Evolutionary conservation across 768 basidiomycete species (phyloP).

Genomic region (Phlebiopsis gigantea): DNA sequence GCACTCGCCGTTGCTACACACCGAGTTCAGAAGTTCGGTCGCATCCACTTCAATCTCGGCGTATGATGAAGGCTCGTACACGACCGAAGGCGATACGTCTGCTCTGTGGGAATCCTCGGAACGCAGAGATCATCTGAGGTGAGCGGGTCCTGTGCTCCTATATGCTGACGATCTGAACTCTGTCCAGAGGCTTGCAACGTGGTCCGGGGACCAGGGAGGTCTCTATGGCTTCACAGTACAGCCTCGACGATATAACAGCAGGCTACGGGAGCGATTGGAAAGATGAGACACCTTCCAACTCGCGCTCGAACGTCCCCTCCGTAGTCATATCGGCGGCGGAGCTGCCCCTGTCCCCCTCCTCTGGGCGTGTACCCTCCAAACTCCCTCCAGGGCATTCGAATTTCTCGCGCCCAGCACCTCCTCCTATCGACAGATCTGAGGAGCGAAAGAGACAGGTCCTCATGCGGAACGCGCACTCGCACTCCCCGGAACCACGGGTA

Average conservation of each 20-base stretch:
- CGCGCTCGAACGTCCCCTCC: neutral
- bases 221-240: conserved; percentile 16
- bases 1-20: conserved; percentile 44
- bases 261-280: conserved; percentile 16
- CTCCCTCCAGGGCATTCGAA: conserved; percentile 8
- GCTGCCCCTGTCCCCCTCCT: neutral
- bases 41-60: conserved; percentile 24
- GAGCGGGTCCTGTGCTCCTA: neutral
- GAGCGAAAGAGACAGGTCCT: conserved; percentile 41
- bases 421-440: conserved; percentile 32
- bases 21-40: conserved; percentile 39
- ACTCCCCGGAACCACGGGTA: conserved; percentile 23
- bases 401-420: conserved; percentile 52
- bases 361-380: conserved; percentile 17
- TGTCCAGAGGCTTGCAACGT: neutral
- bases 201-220: neutral
- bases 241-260: conserved; percentile 19
- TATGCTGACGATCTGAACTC: neutral
- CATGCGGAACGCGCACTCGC: conserved; percentile 50
- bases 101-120: neutral
- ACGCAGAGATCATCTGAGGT: neutral
- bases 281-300: conserved; percentile 5
- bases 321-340: neutral
- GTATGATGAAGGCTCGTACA: conserved; percentile 12
- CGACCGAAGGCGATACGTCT: neutral